A percentile compares a stretch with the other conserved stretches of the same genome.
Evolutionary conservation across 495 filamentous ascomycete species (phyloP).

Genomic region (Pyrenopolyporus hunteri): DNA sequence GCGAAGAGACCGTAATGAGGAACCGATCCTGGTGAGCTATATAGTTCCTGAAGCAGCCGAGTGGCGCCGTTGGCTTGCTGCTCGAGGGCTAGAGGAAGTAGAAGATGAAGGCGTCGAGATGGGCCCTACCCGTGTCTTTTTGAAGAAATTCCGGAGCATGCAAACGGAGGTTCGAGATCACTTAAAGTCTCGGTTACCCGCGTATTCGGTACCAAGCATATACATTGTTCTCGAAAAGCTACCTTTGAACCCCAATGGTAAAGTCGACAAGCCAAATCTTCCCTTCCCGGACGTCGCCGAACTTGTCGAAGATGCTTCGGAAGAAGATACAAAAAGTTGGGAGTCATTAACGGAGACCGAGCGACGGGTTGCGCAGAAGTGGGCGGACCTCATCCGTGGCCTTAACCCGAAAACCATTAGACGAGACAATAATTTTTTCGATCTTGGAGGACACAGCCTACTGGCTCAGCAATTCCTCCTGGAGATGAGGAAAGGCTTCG

Average conservation of each 20-base stretch:
- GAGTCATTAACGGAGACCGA: constrained; percentile 56
- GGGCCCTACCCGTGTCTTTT: constrained; percentile 49
- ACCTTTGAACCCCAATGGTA: constrained; percentile 93
- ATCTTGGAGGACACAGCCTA: constrained; percentile 86
- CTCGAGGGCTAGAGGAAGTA: constrained; percentile 58
- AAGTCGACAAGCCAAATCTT: constrained; percentile 87
- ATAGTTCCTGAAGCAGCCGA: constrained; percentile 80
- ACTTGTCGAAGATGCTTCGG: constrained; percentile 60
- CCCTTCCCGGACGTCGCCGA: constrained; percentile 83
- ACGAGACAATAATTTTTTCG: constrained; percentile 79
- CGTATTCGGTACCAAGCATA: constrained; percentile 79
- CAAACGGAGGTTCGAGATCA: constrained; percentile 76
- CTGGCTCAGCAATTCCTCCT: constrained; percentile 83
- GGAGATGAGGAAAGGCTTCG: constrained; percentile 66
- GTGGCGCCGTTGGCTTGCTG: constrained; percentile 71
- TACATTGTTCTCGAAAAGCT: constrained; percentile 80
- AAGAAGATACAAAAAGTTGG: constrained; percentile 74
- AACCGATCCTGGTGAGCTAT: constrained; percentile 88
- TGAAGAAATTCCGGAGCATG: constrained; percentile 70
- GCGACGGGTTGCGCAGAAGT: constrained; percentile 43
- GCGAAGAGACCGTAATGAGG: constrained; percentile 85
- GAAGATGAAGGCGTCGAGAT: constrained; percentile 55
- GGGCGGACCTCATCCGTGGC: constrained; percentile 58
- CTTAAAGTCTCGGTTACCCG: constrained; percentile 75
- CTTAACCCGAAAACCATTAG: constrained; percentile 65